Base-by-base conservation (phyloP, 2,329 filamentous ascomycete genomes). In the Penicillium italicum region DNA sequence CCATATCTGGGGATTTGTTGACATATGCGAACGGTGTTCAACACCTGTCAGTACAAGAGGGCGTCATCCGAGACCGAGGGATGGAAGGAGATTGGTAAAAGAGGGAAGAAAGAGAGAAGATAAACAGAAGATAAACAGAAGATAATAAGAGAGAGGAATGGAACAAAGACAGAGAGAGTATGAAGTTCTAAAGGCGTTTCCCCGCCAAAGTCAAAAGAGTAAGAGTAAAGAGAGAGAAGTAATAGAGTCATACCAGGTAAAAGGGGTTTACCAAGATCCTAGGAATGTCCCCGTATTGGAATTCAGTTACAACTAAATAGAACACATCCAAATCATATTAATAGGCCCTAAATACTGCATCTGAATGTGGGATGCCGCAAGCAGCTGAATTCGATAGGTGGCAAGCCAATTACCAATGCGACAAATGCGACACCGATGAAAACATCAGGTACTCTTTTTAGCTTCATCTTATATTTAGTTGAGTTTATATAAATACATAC, bases 1-100 rank as follows among this genome's bases (percentile, higher is more conserved):
- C 70, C 70, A 72, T 72, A 59, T 69, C 59, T 30, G 48, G 30
- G 11, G 48, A 9, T 44, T 50, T 50, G 48, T 50, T 50, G 48
- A 50, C 48, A 43, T 43, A 50, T 50, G 47, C 37, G 48, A 18
- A 50, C 30, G 54, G 43, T 48, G 54, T 26, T 55, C 47, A 53
- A 53, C 54, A 64, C 57, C 62, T 57, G 41, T 42, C 30, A 48
- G 49, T 55, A 54, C 57, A 36, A 53, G 50, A 38, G 42, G 33
- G 38, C 53, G 49, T 51, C 61, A 62, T 61, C 48, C 47, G 55
- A 52, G 37, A 26, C 16, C 26, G 37, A n/a, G 24, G 28, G 28
- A 16, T 31, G 9, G 14, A 34, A 34, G 43, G 20, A 24, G 4
- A 43, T 42, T 28, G 41, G 41, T 18, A 18, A 18, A 43, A 43